Evolutionary conservation across 305 asterid species (phyloP).

Genomic region (Solanum hybrid): DNA sequence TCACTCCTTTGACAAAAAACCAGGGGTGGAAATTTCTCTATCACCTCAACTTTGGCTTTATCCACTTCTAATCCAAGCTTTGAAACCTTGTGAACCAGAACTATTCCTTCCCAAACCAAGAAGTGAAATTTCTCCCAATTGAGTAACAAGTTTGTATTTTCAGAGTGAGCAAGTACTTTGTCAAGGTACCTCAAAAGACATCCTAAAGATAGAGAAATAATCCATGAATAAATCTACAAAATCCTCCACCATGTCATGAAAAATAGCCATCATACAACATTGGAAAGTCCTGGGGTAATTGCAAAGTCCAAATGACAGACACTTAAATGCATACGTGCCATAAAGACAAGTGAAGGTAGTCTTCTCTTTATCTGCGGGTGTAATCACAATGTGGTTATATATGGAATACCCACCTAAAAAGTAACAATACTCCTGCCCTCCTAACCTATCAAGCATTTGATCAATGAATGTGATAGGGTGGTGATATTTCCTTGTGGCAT

Average conservation of each 20-base stretch:
- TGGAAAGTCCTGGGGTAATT: no score
- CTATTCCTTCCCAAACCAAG: not conserved
- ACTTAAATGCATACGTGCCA: no score
- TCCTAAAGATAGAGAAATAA: not conserved
- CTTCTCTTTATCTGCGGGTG: no score
- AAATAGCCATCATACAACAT: no score
- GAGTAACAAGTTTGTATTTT: not conserved
- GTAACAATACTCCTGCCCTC: not conserved
- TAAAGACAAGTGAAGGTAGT: no score
- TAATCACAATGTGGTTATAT: no score
- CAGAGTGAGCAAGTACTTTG: not conserved
- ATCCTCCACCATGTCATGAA: no score
- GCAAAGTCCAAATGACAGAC: no score
- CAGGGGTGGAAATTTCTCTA: not conserved
- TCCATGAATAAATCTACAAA: no score
- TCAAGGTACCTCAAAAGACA: not conserved
- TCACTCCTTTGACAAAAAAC: not conserved
- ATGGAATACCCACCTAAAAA: no score
- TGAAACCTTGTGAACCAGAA: not conserved
- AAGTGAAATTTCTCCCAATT: not conserved
- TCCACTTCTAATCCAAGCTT: not conserved
- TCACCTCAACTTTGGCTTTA: not conserved
- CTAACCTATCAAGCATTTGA: not conserved
- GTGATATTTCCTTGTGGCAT: not conserved
- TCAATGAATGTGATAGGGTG: not conserved